These are phyloP conservation scores for Trypanosoma vivax DNA, from an alignment of 208 protist genomes.

Conservation along the genomic window DNA sequence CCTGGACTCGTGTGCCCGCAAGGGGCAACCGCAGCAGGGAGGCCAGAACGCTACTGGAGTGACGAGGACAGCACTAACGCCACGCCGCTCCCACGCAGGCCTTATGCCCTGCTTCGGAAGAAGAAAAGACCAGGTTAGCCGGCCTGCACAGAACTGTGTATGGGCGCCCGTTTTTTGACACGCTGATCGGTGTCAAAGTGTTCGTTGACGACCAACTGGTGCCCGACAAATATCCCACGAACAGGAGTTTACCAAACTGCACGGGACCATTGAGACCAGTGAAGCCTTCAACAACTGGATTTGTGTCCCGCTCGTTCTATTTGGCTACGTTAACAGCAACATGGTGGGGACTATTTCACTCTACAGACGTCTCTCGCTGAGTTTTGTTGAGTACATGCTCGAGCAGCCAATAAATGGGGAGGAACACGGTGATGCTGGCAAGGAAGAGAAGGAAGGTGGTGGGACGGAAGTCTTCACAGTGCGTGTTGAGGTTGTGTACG, in stretches of 20 bases:
- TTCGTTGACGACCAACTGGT: conserved; percentile 63
- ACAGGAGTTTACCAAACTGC: conserved; percentile 46
- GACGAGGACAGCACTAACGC: not conserved
- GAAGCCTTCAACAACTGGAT: conserved; percentile 61
- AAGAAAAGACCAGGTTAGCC: not conserved
- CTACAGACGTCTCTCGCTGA: conserved; percentile 57
- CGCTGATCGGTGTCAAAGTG: conserved; percentile 56
- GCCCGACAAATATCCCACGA: conserved; percentile 48
- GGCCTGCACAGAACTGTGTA: conserved; percentile 36
- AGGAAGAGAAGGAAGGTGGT: not conserved
- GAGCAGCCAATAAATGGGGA: conserved; percentile 22
- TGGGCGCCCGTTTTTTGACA: conserved; percentile 47
- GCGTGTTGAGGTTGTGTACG: conserved; percentile 72
- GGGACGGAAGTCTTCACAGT: conserved; percentile 17
- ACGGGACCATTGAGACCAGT: conserved; percentile 39
- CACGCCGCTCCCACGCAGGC: not conserved
- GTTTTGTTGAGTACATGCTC: conserved; percentile 63
- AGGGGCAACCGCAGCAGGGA: not conserved
- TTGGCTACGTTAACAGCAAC: conserved; percentile 54
- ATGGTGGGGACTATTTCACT: conserved; percentile 40
- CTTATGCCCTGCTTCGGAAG: not conserved
- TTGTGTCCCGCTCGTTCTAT: conserved; percentile 59
- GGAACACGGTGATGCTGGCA: not conserved
- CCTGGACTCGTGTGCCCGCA: conserved; percentile 18
- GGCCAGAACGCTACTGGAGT: not conserved